phyloP scores from a whole-genome alignment of 2,329 filamentous ascomycete genomes.

The Pseudogymnoascus verrucosus region DNA sequence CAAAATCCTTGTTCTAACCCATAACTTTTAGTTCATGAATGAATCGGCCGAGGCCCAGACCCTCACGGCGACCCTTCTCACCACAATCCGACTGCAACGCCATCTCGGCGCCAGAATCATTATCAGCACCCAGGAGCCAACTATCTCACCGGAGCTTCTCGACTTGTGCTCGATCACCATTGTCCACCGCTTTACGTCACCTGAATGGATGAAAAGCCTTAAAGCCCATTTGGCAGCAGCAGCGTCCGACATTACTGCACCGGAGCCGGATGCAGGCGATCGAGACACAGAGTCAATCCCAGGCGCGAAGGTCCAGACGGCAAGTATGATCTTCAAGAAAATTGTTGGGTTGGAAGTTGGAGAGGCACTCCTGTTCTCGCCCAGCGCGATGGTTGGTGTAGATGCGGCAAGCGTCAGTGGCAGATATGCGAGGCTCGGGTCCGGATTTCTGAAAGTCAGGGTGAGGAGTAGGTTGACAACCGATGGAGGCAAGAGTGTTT shows the following conservation, averaged over 20 bases:
- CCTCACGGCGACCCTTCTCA: slow-evolving; percentile 55
- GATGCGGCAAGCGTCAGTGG: slow-evolving; percentile 9
- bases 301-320: slow-evolving; percentile 16
- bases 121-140: slow-evolving; percentile 72
- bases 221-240: slow-evolving; percentile 40
- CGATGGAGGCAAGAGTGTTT: slow-evolving; percentile 36
- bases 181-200: slow-evolving; percentile 63
- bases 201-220: slow-evolving; percentile 49
- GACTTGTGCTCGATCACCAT: slow-evolving; percentile 66
- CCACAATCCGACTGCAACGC: slow-evolving; percentile 60
- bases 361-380: slow-evolving; percentile 41
- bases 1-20: not conserved
- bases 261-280: slow-evolving; percentile 23
- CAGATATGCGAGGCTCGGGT: slow-evolving; percentile 19
- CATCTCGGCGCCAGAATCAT: slow-evolving; percentile 60
- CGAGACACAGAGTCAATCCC: slow-evolving; percentile 16
- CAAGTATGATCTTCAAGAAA: slow-evolving; percentile 31
- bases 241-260: slow-evolving; percentile 20
- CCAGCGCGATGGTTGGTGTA: slow-evolving; percentile 34
- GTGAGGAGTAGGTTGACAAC: slow-evolving; percentile 34
- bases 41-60: slow-evolving; percentile 43
- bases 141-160: slow-evolving; percentile 57
- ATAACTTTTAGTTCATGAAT: slow-evolving; percentile 47
- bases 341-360: slow-evolving; percentile 42
- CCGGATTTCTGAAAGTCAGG: slow-evolving; percentile 30